A percentile compares a stretch with the other conserved stretches of the same genome.
phyloP scores from a whole-genome alignment of 2,329 filamentous ascomycete species.

The Lecanicillium sp. region DNA sequence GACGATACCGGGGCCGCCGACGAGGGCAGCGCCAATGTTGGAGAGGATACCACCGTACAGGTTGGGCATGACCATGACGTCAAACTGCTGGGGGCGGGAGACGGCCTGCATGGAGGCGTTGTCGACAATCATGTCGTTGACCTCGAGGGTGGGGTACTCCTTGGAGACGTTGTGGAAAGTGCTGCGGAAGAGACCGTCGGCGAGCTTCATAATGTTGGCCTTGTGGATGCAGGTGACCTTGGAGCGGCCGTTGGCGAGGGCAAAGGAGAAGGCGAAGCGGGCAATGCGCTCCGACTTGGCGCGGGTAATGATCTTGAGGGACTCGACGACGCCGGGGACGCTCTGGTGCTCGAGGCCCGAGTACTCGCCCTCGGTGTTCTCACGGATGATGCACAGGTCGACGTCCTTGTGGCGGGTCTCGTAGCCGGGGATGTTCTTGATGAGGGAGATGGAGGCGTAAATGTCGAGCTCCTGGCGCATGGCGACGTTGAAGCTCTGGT shows the following conservation, averaged over 20 bases:
- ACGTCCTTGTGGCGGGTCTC: slow-evolving; percentile 94
- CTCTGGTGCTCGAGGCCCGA: slow-evolving; percentile 98
- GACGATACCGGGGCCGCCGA: slow-evolving; percentile 93
- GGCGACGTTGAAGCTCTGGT: slow-evolving; percentile 99
- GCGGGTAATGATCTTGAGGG: slow-evolving; percentile 98
- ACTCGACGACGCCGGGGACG: slow-evolving; percentile 92
- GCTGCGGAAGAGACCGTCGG: slow-evolving; percentile 96
- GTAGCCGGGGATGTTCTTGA: slow-evolving; percentile 99
- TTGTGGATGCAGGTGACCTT: slow-evolving; percentile 99
- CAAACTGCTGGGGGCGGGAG: slow-evolving; percentile 92
- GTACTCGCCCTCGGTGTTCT: slow-evolving; percentile 99
- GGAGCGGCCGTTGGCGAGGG: slow-evolving; percentile 96
- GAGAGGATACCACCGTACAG: slow-evolving; percentile 97
- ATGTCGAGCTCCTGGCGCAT: slow-evolving; percentile 99
- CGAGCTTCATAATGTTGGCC: slow-evolving; percentile 99
- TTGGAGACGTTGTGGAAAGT: slow-evolving; percentile 91
- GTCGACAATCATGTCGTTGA: slow-evolving; percentile 99
- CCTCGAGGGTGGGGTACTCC: slow-evolving; percentile 92
- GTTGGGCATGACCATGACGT: slow-evolving; percentile 99
- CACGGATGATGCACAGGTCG: slow-evolving; percentile 98
- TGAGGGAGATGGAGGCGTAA: slow-evolving; percentile 93
- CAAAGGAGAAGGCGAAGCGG: slow-evolving; percentile 97
- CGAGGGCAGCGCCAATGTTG: slow-evolving; percentile 95
- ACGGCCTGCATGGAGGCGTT: slow-evolving; percentile 99
- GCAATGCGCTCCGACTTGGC: slow-evolving; percentile 98